Evolutionary conservation across 176 grass and related monocot genomes (phyloP), one percentile per base, ranked within the genome.

Genomic region (Metroxylon sagu): DNA sequence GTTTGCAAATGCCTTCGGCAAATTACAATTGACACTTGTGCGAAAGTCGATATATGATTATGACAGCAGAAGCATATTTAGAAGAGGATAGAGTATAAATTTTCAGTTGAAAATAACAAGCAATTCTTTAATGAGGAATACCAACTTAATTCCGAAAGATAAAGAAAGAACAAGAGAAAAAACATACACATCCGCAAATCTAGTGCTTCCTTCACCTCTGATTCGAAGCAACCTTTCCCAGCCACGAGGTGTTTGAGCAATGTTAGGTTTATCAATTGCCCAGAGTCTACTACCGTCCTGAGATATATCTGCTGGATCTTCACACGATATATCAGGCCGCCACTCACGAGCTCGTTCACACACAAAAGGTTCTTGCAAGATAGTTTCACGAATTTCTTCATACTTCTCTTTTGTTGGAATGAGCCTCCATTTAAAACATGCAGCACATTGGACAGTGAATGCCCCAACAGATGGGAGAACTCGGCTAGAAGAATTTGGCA

Each of bases 171-270:
- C 55, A 69, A 57, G 65, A 68, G 10, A 18, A 8, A 76, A 61
- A 39, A 70, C 79, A 70, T 58, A 88, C 80, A 89, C 85, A 53
- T 95, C 89, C 49, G 89, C 85, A 52, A 95, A 95, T 53, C 23
- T 79, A 21, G 54, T 85, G 53, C 73, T 21, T 30, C 79, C 76
- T 80, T 89, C 82, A 6, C 70, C 70, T 54, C 89, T 79, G 74
- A 95, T 70, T 61, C 51, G 67, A 31, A 95, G 72, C 23, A 64
- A 68, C 58, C 89, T 84, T 68, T 95, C 76, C 85, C 82, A 95
- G 26, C 82, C 82, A 60, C 49, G 68, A 29, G 89, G 79, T 7
- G 89, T 16, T 64, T 72, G 76, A 12, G 73, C 39, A 19, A 89
- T 95, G 26, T 74, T 56, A 26, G 62, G 70, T 62, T 59, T 85